Percentiles rank a stretch among this genome's conserved stretches.
These are phyloP conservation scores for Vitis amurensis DNA, from an alignment of 164 flowering plant genomes.

Conservation along the genomic window DNA sequence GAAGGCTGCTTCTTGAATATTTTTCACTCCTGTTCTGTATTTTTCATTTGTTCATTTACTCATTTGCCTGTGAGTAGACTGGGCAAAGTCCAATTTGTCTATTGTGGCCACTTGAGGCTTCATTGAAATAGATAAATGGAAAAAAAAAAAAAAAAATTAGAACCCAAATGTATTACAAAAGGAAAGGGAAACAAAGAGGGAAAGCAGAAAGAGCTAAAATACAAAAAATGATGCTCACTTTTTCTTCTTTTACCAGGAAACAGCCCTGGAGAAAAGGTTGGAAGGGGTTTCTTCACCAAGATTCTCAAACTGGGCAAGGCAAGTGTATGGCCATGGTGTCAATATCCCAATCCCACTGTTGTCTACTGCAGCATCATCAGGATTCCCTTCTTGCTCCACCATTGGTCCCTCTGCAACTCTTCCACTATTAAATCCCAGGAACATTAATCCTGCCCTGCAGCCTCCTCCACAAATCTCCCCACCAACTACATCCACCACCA, in stretches of 20 bases:
- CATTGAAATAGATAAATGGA: too few species aligned
- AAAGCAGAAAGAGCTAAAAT: too few species aligned
- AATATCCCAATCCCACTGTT: constrained; percentile 33
- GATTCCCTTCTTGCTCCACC: constrained; percentile 58
- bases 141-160: too few species aligned
- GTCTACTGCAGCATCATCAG: constrained; percentile 94
- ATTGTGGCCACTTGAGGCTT: too few species aligned
- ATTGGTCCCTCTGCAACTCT: constrained; percentile 29
- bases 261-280: constrained; percentile 22
- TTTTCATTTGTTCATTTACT: too few species aligned
- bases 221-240: neutral
- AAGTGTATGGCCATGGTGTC: constrained; percentile 27
- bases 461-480: constrained; percentile 3
- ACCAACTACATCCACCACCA: constrained; percentile 3
- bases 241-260: constrained; percentile 30
- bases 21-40: too few species aligned
- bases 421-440: constrained; percentile 18
- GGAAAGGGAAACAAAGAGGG: too few species aligned
- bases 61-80: too few species aligned
- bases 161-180: too few species aligned
- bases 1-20: too few species aligned
- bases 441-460: constrained; percentile 2
- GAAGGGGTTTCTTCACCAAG: constrained; percentile 25
- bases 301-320: constrained; percentile 47
- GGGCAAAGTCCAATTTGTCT: too few species aligned